phyloP scores from a whole-genome alignment of 805 yeast genomes.

The Citeromyces nyonsensis region DNA sequence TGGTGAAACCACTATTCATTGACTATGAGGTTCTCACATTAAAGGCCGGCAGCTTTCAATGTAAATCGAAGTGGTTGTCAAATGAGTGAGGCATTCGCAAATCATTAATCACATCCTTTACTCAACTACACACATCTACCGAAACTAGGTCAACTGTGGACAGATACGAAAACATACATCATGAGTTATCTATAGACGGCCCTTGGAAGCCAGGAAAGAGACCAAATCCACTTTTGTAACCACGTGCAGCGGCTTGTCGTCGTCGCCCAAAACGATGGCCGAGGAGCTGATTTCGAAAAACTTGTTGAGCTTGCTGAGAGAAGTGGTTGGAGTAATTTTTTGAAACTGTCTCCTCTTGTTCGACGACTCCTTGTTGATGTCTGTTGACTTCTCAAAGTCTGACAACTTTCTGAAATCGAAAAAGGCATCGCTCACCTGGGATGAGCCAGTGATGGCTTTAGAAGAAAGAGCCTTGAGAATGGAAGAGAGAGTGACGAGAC shows the following conservation, averaged over 20 bases:
- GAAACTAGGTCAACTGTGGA: too few relatives aligned
- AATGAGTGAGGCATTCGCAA: too few relatives aligned
- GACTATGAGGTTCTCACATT: too few relatives aligned
- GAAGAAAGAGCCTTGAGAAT: constrained; percentile 53
- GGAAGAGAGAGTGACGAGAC: constrained; percentile 63
- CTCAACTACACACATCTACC: too few relatives aligned
- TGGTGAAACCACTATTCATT: too few relatives aligned
- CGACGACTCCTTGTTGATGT: constrained; percentile 37
- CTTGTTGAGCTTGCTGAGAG: constrained; percentile 51
- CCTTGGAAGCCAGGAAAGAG: constrained; percentile 23
- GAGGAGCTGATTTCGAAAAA: constrained; percentile 78
- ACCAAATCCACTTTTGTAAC: constrained; percentile 81
- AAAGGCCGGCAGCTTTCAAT: too few relatives aligned
- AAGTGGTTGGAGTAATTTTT: constrained; percentile 49
- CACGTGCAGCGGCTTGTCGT: constrained; percentile 61
- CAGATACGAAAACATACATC: too few relatives aligned
- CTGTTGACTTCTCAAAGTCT: constrained; percentile 48
- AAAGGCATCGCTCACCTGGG: constrained; percentile 42
- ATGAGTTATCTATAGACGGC: constrained; percentile 1
- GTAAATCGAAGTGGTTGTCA: too few relatives aligned
- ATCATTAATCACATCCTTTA: too few relatives aligned
- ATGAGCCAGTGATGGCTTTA: constrained; percentile 36
- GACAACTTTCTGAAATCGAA: constrained; percentile 63
- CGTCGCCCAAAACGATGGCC: constrained; percentile 65
- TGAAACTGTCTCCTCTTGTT: constrained; percentile 52